Conservation (phyloP, 2,329 filamentous ascomycete species). For the Colletotrichum sp. region DNA sequence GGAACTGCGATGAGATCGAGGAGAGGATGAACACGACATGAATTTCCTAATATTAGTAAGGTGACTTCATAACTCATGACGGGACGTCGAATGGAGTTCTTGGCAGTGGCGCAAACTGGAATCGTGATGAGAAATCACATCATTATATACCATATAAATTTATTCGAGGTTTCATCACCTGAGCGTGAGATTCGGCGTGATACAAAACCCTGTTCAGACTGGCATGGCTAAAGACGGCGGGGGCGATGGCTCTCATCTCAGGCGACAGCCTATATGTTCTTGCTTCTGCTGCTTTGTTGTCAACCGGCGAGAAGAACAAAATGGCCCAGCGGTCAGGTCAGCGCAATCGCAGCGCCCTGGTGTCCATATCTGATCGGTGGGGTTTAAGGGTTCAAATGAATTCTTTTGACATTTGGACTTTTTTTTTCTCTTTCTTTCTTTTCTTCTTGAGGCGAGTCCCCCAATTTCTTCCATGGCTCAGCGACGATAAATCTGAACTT, state of each 20-base stretch:
- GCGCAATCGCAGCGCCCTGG: background rate
- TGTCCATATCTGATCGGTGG: background rate
- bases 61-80: background rate
- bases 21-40: background rate
- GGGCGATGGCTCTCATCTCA: background rate
- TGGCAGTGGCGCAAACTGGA: background rate
- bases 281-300: background rate
- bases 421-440: background rate
- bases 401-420: background rate
- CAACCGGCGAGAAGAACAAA: background rate
- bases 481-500: background rate
- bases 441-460: background rate
- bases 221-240: background rate
- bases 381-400: background rate
- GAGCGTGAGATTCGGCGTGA: background rate
- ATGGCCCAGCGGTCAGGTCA: background rate
- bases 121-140: constrained; percentile 1
- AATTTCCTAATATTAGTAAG: background rate
- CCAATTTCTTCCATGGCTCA: background rate
- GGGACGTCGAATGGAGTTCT: background rate
- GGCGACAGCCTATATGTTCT: background rate
- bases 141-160: constrained; percentile 8
- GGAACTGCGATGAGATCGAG: constrained; percentile 55
- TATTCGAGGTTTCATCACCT: background rate
- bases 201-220: background rate